Percentiles rank a stretch among this genome's conserved stretches.
These are phyloP conservation scores for Kwoniella dendrophila DNA, from an alignment of 768 basidiomycete species.

Conservation along the genomic window DNA sequence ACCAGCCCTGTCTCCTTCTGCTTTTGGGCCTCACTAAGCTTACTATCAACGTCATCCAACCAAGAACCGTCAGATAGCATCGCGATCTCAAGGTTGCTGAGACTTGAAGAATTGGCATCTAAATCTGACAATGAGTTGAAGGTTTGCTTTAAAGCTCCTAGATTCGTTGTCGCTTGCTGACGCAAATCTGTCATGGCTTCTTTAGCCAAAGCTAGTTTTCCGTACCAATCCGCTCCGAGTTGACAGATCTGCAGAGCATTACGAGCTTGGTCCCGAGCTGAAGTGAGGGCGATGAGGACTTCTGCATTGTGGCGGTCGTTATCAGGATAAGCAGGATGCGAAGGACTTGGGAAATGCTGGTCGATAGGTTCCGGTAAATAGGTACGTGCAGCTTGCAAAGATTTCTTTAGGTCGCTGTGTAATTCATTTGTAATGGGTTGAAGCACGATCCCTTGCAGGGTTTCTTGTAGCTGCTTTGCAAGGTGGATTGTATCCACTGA, in stretches of 20 bases:
- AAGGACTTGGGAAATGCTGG: constrained; percentile 17
- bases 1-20: too few relatives aligned
- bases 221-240: constrained; percentile 28
- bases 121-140: too few relatives aligned
- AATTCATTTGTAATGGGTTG: constrained; percentile 27
- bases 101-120: too few relatives aligned
- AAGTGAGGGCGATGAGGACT: constrained; percentile 6
- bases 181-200: not conserved
- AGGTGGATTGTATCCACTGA: not conserved
- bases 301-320: constrained; percentile 14
- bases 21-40: too few relatives aligned
- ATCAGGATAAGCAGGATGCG: constrained; percentile 30
- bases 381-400: not conserved
- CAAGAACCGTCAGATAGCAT: too few relatives aligned
- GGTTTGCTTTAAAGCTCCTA: not conserved
- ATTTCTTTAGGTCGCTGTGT: constrained; percentile 10
- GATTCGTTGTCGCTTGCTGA: not conserved
- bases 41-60: too few relatives aligned
- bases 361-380: constrained; percentile 15
- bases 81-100: too few relatives aligned
- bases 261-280: not conserved
- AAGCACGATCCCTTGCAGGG: constrained; percentile 4
- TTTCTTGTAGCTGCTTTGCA: constrained; percentile 5
- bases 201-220: not conserved
- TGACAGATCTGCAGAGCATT: not conserved